phyloP scores from a whole-genome alignment of 169 alveolate genomes.

The Babesia divergens region DNA sequence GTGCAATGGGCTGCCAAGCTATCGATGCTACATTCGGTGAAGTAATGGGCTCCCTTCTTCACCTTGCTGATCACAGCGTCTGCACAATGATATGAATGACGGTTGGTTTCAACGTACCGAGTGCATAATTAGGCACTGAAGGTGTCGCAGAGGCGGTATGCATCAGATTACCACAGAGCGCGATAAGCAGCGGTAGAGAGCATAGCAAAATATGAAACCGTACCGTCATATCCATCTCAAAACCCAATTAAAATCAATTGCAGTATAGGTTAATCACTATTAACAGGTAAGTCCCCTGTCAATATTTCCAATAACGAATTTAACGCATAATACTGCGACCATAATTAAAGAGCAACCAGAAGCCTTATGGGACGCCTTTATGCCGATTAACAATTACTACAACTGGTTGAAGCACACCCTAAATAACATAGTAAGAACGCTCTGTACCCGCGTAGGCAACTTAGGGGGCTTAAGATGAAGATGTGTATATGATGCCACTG shows the following conservation, averaged over 20 bases:
- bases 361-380: too few relatives aligned
- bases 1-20: slow-evolving; percentile 21
- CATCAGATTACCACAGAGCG: neutral
- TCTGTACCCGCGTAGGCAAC: too few relatives aligned
- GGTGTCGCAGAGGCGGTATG: neutral
- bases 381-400: too few relatives aligned
- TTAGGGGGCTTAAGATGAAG: too few relatives aligned
- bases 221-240: neutral
- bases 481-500: too few relatives aligned
- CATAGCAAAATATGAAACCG: neutral
- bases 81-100: neutral
- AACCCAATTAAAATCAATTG: neutral
- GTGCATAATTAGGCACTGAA: neutral
- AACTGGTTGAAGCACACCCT: too few relatives aligned
- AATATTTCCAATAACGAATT: too few relatives aligned
- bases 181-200: slow-evolving; percentile 2
- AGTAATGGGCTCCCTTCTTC: neutral
- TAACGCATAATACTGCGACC: too few relatives aligned
- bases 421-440: too few relatives aligned
- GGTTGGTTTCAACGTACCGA: neutral
- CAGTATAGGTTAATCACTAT: too few relatives aligned
- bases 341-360: too few relatives aligned
- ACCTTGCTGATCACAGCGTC: slow-evolving; percentile 1
- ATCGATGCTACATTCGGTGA: slow-evolving; percentile 53
- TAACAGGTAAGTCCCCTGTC: too few relatives aligned